Evolutionary conservation across 2,329 filamentous ascomycete genomes (phyloP).

Genomic region (Aurifilum marmelostoma): DNA sequence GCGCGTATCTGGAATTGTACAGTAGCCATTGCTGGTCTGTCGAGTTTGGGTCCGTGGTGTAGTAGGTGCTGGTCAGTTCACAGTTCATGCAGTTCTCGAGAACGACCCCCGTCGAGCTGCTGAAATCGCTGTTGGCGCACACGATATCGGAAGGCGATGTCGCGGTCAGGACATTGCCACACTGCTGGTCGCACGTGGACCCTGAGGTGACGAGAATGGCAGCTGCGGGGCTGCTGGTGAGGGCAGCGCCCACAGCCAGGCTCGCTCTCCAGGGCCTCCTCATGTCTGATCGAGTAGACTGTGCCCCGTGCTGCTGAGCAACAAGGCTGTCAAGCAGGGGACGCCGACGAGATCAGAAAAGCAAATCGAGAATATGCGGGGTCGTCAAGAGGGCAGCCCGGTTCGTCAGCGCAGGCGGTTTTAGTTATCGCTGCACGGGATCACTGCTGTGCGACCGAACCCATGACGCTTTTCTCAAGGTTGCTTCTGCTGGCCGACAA

Average conservation of each 20-base stretch:
- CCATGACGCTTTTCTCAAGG: conserved; percentile 10
- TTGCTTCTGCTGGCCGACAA: neutral
- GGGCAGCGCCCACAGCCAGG: conserved; percentile 25
- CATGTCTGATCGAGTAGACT: conserved; percentile 19
- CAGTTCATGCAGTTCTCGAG: conserved; percentile 57
- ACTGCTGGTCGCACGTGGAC: conserved; percentile 55
- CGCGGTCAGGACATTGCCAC: conserved; percentile 56
- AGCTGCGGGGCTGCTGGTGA: conserved; percentile 31
- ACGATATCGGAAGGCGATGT: conserved; percentile 53
- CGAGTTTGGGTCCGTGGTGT: conserved; percentile 40
- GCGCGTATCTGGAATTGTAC: conserved; percentile 62
- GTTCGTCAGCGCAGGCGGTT: conserved; percentile 1
- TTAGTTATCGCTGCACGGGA: conserved; percentile 19
- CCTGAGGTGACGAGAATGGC: conserved; percentile 48
- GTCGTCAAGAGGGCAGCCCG: conserved; percentile 9
- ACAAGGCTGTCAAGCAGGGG: neutral
- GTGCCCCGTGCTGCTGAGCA: conserved; percentile 5
- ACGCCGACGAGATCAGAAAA: neutral
- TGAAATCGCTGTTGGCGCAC: conserved; percentile 49
- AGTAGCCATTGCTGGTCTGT: conserved; percentile 59
- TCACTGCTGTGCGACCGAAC: conserved; percentile 22
- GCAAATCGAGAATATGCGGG: conserved; percentile 19
- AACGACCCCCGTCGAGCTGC: conserved; percentile 48
- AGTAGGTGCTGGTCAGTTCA: conserved; percentile 54
- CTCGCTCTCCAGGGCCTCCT: conserved; percentile 24